Evolutionary conservation across 139 green algal genomes (phyloP).

Genomic region (Chlorella sp.): DNA sequence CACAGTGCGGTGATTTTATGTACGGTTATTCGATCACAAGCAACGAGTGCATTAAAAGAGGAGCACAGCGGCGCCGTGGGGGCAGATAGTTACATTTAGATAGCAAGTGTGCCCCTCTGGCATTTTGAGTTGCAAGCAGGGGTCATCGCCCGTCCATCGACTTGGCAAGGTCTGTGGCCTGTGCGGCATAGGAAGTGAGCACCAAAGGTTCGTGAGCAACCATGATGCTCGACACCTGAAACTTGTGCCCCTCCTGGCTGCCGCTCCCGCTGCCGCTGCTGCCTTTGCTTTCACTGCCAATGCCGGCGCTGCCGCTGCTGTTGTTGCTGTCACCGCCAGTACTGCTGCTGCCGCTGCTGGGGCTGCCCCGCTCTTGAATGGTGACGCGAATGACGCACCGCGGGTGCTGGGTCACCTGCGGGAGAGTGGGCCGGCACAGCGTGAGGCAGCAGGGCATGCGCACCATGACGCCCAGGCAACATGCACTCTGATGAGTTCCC

Average conservation of each 20-base stretch:
- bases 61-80: no score
- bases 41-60: no score
- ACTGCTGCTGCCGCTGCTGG: not conserved
- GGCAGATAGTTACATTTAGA: no score
- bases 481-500: no score
- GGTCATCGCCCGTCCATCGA: no score
- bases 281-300: no score
- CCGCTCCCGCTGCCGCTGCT: not conserved
- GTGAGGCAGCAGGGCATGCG: not conserved
- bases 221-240: constrained; percentile 2
- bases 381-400: not conserved
- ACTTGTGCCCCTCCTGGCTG: not conserved
- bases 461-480: not conserved
- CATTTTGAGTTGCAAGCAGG: no score
- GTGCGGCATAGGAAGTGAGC: not conserved
- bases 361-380: not conserved
- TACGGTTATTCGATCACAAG: no score
- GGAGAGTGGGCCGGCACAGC: not conserved
- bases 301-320: not conserved
- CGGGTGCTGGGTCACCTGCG: constrained; percentile 18
- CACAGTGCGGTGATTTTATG: no score
- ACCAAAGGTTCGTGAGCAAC: not conserved
- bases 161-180: not conserved
- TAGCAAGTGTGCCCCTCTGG: no score
- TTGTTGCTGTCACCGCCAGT: not conserved